phyloP scores from a whole-genome alignment of 2,329 filamentous ascomycete species.

The Keithomyces neogunnii region DNA sequence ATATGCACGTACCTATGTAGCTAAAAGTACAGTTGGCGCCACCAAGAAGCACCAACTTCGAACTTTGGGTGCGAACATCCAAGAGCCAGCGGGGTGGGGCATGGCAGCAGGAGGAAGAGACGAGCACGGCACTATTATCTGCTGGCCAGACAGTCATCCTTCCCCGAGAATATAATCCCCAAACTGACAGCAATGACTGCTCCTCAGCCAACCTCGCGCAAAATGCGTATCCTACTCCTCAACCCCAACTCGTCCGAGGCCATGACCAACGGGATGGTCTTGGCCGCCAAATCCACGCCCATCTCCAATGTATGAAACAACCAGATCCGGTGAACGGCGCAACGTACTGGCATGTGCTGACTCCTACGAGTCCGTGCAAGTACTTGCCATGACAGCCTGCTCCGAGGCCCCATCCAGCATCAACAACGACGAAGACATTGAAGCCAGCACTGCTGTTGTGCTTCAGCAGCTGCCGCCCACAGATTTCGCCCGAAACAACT shows the following conservation, averaged over 20 bases:
- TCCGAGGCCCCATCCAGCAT: constrained; percentile 61
- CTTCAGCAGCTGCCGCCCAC: constrained; percentile 21
- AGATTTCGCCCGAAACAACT: constrained; percentile 17
- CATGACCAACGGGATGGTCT: constrained; percentile 60
- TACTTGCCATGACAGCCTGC: constrained; percentile 60
- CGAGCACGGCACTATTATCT: too few relatives aligned
- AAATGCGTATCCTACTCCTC: constrained; percentile 52
- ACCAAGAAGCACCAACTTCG: too few relatives aligned
- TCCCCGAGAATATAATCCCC: background rate
- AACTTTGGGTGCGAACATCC: too few relatives aligned
- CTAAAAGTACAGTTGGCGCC: too few relatives aligned
- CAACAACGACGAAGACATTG: constrained; percentile 63
- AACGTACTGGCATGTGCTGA: background rate
- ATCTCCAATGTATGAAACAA: constrained; percentile 18
- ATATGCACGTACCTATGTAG: too few relatives aligned
- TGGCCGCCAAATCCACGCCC: constrained; percentile 10
- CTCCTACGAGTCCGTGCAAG: constrained; percentile 33
- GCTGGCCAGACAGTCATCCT: too few relatives aligned
- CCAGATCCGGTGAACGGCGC: background rate
- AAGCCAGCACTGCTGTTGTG: constrained; percentile 53
- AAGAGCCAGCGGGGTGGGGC: too few relatives aligned
- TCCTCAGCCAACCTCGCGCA: background rate
- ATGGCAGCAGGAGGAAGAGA: too few relatives aligned
- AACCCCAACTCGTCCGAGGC: constrained; percentile 69
- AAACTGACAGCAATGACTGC: background rate